These are phyloP conservation scores for Hypoxylon sp. DNA, from an alignment of 2,329 filamentous ascomycete genomes.

Conservation along the genomic window DNA sequence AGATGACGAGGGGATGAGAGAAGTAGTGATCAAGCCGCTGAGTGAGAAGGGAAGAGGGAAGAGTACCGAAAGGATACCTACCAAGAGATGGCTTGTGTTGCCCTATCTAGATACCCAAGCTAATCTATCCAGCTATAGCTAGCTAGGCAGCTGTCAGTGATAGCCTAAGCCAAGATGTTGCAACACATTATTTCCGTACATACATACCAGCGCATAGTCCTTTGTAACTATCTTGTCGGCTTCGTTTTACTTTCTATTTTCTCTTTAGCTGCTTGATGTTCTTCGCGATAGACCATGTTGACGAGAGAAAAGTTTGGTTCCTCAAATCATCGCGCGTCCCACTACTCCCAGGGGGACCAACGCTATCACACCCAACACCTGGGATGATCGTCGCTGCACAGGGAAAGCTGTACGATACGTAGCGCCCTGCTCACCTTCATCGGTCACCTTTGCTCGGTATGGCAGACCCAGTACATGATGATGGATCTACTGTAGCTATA, in stretches of 20 bases:
- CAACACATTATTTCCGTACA: slow-evolving; percentile 37
- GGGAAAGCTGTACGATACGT: slow-evolving; percentile 34
- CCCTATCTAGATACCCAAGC: slow-evolving; percentile 27
- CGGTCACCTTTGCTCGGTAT: slow-evolving; percentile 45
- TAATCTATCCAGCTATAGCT: slow-evolving; percentile 46
- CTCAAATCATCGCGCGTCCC: slow-evolving; percentile 39
- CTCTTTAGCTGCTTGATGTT: slow-evolving; percentile 33
- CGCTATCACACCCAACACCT: slow-evolving; percentile 27
- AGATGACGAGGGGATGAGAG: slow-evolving; percentile 10
- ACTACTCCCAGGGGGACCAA: slow-evolving; percentile 28
- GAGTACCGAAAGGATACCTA: slow-evolving; percentile 9
- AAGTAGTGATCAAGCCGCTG: background rate
- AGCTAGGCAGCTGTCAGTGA: slow-evolving; percentile 46
- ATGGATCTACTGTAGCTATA: slow-evolving; percentile 41
- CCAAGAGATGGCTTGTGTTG: slow-evolving; percentile 9
- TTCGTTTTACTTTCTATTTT: slow-evolving; percentile 41
- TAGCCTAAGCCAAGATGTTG: slow-evolving; percentile 43
- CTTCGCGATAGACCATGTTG: slow-evolving; percentile 26
- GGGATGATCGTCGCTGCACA: slow-evolving; percentile 41
- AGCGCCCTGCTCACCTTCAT: slow-evolving; percentile 35
- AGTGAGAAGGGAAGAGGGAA: slow-evolving; percentile 1
- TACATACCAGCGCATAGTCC: slow-evolving; percentile 11
- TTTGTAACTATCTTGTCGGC: slow-evolving; percentile 22
- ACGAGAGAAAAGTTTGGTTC: slow-evolving; percentile 29
- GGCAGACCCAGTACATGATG: slow-evolving; percentile 29